Conservation (phyloP, 2,329 filamentous ascomycete species). For the Colletotrichum cereale region DNA sequence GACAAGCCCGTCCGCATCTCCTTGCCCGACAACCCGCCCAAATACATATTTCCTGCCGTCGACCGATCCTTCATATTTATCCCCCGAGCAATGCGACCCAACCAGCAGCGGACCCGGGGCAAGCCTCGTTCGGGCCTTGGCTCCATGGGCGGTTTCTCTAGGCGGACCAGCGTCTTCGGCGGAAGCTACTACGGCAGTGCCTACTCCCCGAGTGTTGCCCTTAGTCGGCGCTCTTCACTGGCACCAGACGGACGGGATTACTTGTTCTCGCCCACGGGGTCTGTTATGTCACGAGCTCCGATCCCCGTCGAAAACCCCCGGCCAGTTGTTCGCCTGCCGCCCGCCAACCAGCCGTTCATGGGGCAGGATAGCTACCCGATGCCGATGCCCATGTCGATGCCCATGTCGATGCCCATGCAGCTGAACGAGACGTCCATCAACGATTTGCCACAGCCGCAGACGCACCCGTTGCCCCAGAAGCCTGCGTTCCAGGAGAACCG, state of each 20-base stretch:
- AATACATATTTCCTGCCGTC: constrained; percentile 90
- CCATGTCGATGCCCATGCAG: constrained; percentile 28
- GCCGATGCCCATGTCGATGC: constrained; percentile 10
- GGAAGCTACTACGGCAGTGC: constrained; percentile 77
- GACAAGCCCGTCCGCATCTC: constrained; percentile 98
- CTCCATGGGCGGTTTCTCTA: constrained; percentile 76
- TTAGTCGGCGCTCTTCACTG: constrained; percentile 89
- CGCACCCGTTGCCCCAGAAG: constrained; percentile 69
- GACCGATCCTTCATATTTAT: constrained; percentile 99
- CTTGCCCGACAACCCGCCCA: constrained; percentile 80
- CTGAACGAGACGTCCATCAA: constrained; percentile 58
- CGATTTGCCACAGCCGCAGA: constrained; percentile 69
- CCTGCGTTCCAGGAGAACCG: constrained; percentile 69
- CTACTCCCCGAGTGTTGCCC: constrained; percentile 88
- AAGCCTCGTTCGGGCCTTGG: constrained; percentile 80
- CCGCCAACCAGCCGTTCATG: constrained; percentile 56
- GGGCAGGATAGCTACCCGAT: constrained; percentile 27
- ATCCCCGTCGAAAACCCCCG: constrained; percentile 71
- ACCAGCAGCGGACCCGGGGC: constrained; percentile 84
- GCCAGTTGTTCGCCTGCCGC: constrained; percentile 87
- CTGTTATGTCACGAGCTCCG: constrained; percentile 77
- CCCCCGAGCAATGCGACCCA: constrained; percentile 90
- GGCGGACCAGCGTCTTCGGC: constrained; percentile 85
- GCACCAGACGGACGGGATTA: constrained; percentile 75
- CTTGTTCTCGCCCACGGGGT: constrained; percentile 84